Evolutionary conservation across 192 early-diverging fungal genomes (phyloP), one percentile per base, ranked within the genome.

Genomic region (Borealophlyctis nickersoniae): DNA sequence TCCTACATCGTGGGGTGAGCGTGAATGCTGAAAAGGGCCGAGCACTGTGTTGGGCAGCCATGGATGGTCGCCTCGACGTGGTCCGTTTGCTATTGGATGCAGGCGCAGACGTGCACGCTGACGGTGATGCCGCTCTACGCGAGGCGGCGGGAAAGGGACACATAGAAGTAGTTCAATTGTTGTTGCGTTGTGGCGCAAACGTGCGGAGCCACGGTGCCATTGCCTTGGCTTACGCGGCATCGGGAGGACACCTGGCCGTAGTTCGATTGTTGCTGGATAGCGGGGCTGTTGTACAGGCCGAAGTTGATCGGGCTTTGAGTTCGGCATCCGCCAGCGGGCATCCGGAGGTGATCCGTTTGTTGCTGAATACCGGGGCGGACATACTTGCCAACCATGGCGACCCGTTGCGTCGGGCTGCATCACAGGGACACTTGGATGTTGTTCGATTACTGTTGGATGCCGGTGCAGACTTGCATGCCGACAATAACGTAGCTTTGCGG

Each of bases 401-500:
- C 1, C 51, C 65, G 3, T 4, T 67, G 3, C 68, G 58, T 28
- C 52, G 49, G 14, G 61, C 60, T 9, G 68, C 68, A 19, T 35
- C 52, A 22, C 39, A 57, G 19, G 66, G 66, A 27, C 34, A 54
- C 24, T 36, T 68, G 14, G 29, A 77, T 0, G 66, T 88, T 22
- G 80, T 87, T 5, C 64, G 72, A 29, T 75, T 74, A 49, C 68
- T 90, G 33, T 58, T 88, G 0, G 71, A 81, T 3, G 78, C 70
- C 9, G 76, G 84, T 9, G 88, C 85, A 1, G 57, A 75, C 11
- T 78, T 88, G 0, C 85, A 90, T 68, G 53, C 81, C 3, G 88
- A 89, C 57, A 83, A 85, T 30, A 89, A 92, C 86, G 90, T 87
- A 27, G 78, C 90, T 4, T 68, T 93, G 0, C 52, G 86, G 30